These are phyloP conservation scores for Pneumocystis oryctolagi DNA, from an alignment of 1,139 yeast genomes.

Conservation along the genomic window DNA sequence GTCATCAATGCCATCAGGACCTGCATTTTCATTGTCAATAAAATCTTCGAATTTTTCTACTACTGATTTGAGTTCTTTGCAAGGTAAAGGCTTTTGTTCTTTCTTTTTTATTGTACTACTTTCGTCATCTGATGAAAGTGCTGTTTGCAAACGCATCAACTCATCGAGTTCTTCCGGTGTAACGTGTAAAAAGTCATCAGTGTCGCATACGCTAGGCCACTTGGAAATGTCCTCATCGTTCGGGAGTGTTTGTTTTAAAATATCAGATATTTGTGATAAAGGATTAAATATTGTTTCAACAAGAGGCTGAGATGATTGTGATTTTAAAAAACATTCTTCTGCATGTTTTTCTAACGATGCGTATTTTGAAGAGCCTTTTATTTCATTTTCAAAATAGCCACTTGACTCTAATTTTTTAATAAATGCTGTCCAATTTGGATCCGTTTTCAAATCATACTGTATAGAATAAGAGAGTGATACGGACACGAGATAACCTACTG, in stretches of 20 bases:
- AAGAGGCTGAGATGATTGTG: conserved; percentile 10
- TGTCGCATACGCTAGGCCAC: conserved; percentile 18
- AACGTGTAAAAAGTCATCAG: conserved; percentile 19
- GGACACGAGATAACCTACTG: conserved; percentile 16
- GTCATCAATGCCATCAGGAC: conserved; percentile 18
- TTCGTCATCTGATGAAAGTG: conserved; percentile 1
- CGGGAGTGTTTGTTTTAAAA: conserved; percentile 9
- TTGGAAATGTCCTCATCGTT: conserved; percentile 17
- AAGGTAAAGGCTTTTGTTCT: conserved; percentile 7
- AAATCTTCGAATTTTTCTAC: conserved; percentile 19
- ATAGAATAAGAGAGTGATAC: conserved; percentile 12
- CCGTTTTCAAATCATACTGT: conserved; percentile 8
- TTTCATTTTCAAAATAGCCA: neutral
- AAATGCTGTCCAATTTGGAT: conserved; percentile 8
- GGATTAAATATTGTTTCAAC: conserved; percentile 8
- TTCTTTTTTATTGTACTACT: neutral
- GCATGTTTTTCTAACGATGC: conserved; percentile 2
- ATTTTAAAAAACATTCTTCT: neutral
- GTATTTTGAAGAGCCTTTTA: neutral
- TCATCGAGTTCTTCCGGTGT: conserved; percentile 15
- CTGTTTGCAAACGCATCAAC: conserved; percentile 11
- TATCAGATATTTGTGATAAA: conserved; percentile 7
- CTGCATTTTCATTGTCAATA: conserved; percentile 21
- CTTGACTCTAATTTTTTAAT: neutral
- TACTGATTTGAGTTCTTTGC: conserved; percentile 16